Conservation (phyloP, 306 rosid species). For the Boehmeria nivea region DNA sequence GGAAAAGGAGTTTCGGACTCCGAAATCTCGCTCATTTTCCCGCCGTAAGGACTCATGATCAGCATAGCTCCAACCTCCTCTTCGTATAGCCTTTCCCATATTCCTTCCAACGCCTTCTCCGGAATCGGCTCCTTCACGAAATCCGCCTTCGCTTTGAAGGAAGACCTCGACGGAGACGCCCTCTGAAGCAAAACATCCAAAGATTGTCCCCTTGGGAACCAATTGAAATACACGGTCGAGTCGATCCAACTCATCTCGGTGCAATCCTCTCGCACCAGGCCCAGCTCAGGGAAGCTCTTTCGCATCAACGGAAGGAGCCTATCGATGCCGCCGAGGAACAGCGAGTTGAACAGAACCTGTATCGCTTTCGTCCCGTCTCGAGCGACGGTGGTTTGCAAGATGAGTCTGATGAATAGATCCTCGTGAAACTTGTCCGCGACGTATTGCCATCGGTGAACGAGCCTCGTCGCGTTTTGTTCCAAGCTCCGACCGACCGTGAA, state of each 20-base stretch:
- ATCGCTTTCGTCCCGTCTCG: conserved; percentile 34
- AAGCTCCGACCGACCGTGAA: conserved; percentile 31
- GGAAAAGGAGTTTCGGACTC: conserved; percentile 59
- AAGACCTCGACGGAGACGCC: conserved; percentile 26
- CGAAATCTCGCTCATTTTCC: conserved; percentile 45
- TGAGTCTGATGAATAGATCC: conserved; percentile 26
- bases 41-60: conserved; percentile 70
- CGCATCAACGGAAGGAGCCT: conserved; percentile 38
- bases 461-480: conserved; percentile 41
- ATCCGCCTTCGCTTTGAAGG: conserved; percentile 73
- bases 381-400: conserved; percentile 24
- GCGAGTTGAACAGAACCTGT: conserved; percentile 44
- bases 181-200: conserved; percentile 50
- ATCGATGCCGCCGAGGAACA: conserved; percentile 45
- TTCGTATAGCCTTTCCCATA: conserved; percentile 51
- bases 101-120: conserved; percentile 39
- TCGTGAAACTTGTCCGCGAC: conserved; percentile 45
- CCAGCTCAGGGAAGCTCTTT: conserved; percentile 50
- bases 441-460: conserved; percentile 51
- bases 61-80: conserved; percentile 38
- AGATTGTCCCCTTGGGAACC: conserved; percentile 36
- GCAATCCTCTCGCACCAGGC: conserved; percentile 37
- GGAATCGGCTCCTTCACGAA: conserved; percentile 50
- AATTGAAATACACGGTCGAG: conserved; percentile 42
- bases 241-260: conserved; percentile 63